Base-by-base conservation (phyloP, 2,329 filamentous ascomycete genomes). In the Fusarium illudens region DNA sequence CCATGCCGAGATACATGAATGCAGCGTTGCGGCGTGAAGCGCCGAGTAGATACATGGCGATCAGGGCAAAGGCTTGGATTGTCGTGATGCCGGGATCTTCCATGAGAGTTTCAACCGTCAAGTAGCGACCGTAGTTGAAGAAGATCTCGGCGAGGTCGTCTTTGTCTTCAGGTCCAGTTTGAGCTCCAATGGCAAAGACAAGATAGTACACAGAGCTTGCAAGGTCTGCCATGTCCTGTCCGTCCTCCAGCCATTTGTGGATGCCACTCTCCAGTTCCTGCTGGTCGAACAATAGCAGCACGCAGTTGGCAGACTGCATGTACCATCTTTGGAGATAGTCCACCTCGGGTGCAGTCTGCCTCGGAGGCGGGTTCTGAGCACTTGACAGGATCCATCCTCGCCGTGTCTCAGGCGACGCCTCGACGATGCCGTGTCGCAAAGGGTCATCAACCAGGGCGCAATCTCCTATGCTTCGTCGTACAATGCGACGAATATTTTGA, bases 1-100 rank as follows among this genome's bases (percentile, higher is more conserved):
- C 79, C 37, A 77, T 75, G 4, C 79, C 79, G 3, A 81, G 72
- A 27, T 79, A 75, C 76, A 80, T 78, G 11, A 78, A 79, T 0
- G 79, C 79, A 4, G 79, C 75, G 34, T 79, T 80, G 0, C 76
- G 71, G 3, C 77, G 73, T 3, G 76, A 79, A 3, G 74, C 76
- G 3, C 73, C 75, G 0, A 80, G 63, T 0, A 81, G 71, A 56
- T 79, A 81, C 71, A 79, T 75, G 11, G 78, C 73, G 58, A 81
- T 74, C n/a, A 80, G 69, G 0, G 76, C 62, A 50, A 79, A 71
- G 15, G 73, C 70, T 54, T 77, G 73, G n/a, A 80, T 73, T 1
- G 77, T 77, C 3, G 67, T 61, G 5, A 79, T 70, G 4, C 73
- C 76, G 1, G 79, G 78, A n/a, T 79, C 76, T 46, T 80, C 76